Evolutionary conservation across 345 rosid species (phyloP).

Genomic region (Lagerstroemia speciosa): DNA sequence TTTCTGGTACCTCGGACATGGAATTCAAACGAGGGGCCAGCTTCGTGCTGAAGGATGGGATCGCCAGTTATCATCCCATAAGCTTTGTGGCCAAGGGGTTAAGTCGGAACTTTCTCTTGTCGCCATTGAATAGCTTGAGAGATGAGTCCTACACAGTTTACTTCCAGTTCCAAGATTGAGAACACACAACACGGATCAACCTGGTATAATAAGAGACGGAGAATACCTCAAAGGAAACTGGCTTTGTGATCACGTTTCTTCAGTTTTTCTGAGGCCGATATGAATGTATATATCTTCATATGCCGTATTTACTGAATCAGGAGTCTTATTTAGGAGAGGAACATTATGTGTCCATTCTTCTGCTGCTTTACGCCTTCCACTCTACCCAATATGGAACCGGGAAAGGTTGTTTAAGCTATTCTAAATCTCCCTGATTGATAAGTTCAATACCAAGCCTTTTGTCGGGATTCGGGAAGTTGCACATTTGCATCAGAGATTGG

Average conservation of each 20-base stretch:
- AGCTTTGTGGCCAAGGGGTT: slow-evolving; percentile 70
- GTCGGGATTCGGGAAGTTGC: too few species aligned
- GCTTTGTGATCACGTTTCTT: too few species aligned
- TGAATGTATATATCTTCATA: background rate
- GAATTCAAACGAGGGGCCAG: slow-evolving; percentile 44
- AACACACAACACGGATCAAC: background rate
- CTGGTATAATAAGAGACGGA: background rate
- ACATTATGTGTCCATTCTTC: too few species aligned
- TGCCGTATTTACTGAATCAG: background rate
- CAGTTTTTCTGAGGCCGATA: background rate
- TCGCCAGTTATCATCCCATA: slow-evolving; percentile 53
- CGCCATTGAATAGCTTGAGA: slow-evolving; percentile 56
- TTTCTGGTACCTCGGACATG: slow-evolving; percentile 15
- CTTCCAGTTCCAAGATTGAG: slow-evolving; percentile 43
- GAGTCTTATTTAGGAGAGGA: too few species aligned
- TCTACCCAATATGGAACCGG: too few species aligned
- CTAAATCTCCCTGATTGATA: too few species aligned
- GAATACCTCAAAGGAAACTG: background rate
- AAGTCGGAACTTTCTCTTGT: slow-evolving; percentile 53
- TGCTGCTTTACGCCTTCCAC: too few species aligned
- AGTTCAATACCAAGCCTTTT: too few species aligned
- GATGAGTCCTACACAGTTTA: slow-evolving; percentile 52
- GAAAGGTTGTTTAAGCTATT: too few species aligned
- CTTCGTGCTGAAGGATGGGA: slow-evolving; percentile 39
- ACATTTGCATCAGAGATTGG: too few species aligned